Conservation (phyloP, 331 rosid species). For the Cydonia oblonga region DNA sequence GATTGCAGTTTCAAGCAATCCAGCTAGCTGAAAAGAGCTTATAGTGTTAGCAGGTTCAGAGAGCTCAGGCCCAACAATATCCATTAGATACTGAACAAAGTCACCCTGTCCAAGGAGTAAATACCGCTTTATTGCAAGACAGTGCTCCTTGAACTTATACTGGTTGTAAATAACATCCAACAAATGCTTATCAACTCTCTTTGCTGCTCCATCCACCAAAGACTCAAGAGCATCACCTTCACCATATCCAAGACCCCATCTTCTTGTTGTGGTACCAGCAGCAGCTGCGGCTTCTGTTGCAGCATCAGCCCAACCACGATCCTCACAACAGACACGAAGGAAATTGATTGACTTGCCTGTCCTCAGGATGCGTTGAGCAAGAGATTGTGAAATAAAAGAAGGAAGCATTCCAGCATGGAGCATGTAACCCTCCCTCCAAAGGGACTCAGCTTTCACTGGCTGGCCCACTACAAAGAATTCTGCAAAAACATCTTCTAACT, state of each 20-base stretch:
- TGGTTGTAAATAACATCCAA: constrained; percentile 71
- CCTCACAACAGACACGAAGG: constrained; percentile 95
- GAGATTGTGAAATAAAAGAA: constrained; percentile 76
- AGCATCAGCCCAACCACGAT: constrained; percentile 83
- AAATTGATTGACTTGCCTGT: constrained; percentile 97
- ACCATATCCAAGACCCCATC: constrained; percentile 88
- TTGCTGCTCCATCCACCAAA: constrained; percentile 80
- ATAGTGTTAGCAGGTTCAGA: constrained; percentile 91
- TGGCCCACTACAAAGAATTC: constrained; percentile 86
- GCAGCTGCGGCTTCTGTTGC: constrained; percentile 75
- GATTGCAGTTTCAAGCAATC: constrained; percentile 83
- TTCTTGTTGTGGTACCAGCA: constrained; percentile 59
- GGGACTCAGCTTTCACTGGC: constrained; percentile 95
- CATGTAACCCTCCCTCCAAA: constrained; percentile 94
- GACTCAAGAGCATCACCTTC: constrained; percentile 91
- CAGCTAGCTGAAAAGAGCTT: constrained; percentile 87
- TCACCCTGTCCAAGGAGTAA: constrained; percentile 94
- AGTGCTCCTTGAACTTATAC: constrained; percentile 88
- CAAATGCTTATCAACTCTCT: constrained; percentile 84
- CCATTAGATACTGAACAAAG: constrained; percentile 96
- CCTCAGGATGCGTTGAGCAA: constrained; percentile 85
- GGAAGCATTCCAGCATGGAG: constrained; percentile 90
- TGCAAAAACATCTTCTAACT: constrained; percentile 76
- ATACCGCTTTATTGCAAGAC: constrained; percentile 90
- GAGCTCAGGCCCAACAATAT: constrained; percentile 92